These are phyloP conservation scores for Vanderwaltozyma polyspora DNA, from an alignment of 805 yeast genomes.

Conservation along the genomic window DNA sequence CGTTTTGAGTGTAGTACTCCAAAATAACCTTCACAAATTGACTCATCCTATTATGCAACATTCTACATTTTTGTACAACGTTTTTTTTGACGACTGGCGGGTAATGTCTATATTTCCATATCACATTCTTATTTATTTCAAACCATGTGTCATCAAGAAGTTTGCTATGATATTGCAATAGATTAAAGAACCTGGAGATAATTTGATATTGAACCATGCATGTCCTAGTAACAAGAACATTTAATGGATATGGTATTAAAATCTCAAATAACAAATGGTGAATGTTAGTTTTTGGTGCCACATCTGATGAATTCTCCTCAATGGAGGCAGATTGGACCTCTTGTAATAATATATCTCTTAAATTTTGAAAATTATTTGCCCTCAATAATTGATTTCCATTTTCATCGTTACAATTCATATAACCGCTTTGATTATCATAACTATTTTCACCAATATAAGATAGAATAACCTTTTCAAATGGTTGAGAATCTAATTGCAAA, in stretches of 20 bases:
- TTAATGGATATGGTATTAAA: slow-evolving; percentile 78
- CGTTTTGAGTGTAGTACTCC: slow-evolving; percentile 19
- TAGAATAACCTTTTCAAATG: slow-evolving; percentile 14
- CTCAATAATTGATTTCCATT: slow-evolving; percentile 28
- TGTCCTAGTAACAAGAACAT: slow-evolving; percentile 59
- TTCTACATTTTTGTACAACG: slow-evolving; percentile 43
- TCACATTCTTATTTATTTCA: slow-evolving; percentile 44
- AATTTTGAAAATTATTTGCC: slow-evolving; percentile 33
- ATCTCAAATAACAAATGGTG: slow-evolving; percentile 45
- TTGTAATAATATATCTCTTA: slow-evolving; percentile 35
- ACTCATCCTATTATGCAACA: slow-evolving; percentile 39
- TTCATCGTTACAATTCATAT: slow-evolving; percentile 3
- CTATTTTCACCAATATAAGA: slow-evolving; percentile 8
- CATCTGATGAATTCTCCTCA: slow-evolving; percentile 5
- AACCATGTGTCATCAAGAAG: slow-evolving; percentile 59
- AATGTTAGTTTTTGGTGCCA: slow-evolving; percentile 27
- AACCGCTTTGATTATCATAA: background rate
- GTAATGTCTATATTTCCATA: slow-evolving; percentile 50
- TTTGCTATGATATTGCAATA: slow-evolving; percentile 51
- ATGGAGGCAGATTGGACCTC: slow-evolving; percentile 24
- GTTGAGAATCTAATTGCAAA: slow-evolving; percentile 31
- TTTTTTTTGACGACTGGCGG: slow-evolving; percentile 37
- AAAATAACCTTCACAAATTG: slow-evolving; percentile 17
- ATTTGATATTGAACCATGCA: slow-evolving; percentile 69
- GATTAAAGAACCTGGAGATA: slow-evolving; percentile 57